Evolutionary conservation across 2,329 filamentous ascomycete genomes (phyloP).

Genomic region (Pestalotiopsis sp.): DNA sequence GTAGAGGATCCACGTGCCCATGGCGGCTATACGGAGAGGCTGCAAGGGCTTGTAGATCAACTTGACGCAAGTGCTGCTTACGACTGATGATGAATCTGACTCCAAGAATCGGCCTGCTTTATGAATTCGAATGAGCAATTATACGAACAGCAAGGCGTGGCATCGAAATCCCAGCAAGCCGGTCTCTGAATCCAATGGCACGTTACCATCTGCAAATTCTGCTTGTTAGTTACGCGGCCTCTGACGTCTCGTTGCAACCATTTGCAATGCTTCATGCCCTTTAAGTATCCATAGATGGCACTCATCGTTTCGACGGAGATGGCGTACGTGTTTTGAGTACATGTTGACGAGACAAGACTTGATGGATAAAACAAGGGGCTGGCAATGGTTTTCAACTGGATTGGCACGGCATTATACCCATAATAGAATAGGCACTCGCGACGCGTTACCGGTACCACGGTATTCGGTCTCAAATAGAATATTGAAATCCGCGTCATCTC

Average conservation of each 20-base stretch:
- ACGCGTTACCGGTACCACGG: not conserved
- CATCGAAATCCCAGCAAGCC: not conserved
- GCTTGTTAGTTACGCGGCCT: not conserved
- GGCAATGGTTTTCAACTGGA: not conserved
- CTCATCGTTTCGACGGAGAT: not conserved
- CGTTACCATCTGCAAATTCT: not conserved
- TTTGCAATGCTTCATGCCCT: not conserved
- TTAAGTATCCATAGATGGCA: not conserved
- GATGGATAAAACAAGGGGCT: not conserved
- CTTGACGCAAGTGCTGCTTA: slow-evolving; percentile 31
- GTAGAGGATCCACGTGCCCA: slow-evolving; percentile 33
- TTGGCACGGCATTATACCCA: slow-evolving; percentile 7
- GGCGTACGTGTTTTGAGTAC: not conserved
- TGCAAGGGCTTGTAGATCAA: slow-evolving; percentile 42
- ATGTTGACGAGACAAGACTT: not conserved
- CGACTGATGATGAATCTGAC: slow-evolving; percentile 19
- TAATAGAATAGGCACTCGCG: not conserved
- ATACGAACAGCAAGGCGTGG: not conserved
- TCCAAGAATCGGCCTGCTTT: not conserved
- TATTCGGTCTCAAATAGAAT: not conserved
- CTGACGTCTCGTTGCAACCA: not conserved
- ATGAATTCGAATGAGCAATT: not conserved
- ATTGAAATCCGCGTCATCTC: not conserved
- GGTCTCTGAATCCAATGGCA: not conserved
- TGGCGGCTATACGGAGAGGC: slow-evolving; percentile 36